phyloP scores from a whole-genome alignment of 768 basidiomycete genomes.

The Porpolomopsis calyptriformis region DNA sequence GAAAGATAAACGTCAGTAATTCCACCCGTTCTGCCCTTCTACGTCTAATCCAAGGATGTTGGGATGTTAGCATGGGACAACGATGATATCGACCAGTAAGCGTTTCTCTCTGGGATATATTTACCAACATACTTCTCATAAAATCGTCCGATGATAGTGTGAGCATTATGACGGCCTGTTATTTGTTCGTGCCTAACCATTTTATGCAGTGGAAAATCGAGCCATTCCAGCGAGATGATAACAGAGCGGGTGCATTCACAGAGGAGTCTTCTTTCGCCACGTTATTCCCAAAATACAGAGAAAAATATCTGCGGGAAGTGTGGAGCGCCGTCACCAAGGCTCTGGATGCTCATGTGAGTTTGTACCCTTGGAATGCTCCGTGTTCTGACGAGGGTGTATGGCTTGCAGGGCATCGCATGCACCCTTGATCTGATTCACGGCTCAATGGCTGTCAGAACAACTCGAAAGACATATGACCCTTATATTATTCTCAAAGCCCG shows the following conservation, averaged over 20 bases:
- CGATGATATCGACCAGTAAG: constrained; percentile 97
- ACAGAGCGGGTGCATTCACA: constrained; percentile 72
- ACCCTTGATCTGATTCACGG: constrained; percentile 93
- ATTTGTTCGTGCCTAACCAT: background rate
- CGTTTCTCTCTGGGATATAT: constrained; percentile 7
- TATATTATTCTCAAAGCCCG: constrained; percentile 94
- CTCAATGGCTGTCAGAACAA: constrained; percentile 94
- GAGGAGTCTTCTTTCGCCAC: constrained; percentile 99
- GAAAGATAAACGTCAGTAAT: constrained; percentile 84
- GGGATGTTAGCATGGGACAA: constrained; percentile 84
- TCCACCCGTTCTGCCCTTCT: background rate
- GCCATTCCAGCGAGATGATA: constrained; percentile 61
- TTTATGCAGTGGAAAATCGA: constrained; percentile 75
- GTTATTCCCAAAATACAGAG: constrained; percentile 95
- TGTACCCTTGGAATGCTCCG: background rate
- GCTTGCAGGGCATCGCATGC: constrained; percentile 68
- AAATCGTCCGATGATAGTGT: constrained; percentile 29
- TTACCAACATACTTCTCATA: constrained; percentile 4
- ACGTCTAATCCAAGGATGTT: constrained; percentile 5
- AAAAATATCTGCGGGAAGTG: constrained; percentile 89
- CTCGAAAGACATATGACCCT: constrained; percentile 94
- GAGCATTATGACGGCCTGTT: constrained; percentile 15
- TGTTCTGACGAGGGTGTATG: background rate
- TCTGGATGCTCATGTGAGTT: constrained; percentile 64
- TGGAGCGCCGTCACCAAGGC: constrained; percentile 87